A percentile compares a stretch with the other conserved stretches of the same genome.
These are phyloP conservation scores for Mucor racemosus DNA, from an alignment of 371 early-diverging fungal species.

Conservation along the genomic window DNA sequence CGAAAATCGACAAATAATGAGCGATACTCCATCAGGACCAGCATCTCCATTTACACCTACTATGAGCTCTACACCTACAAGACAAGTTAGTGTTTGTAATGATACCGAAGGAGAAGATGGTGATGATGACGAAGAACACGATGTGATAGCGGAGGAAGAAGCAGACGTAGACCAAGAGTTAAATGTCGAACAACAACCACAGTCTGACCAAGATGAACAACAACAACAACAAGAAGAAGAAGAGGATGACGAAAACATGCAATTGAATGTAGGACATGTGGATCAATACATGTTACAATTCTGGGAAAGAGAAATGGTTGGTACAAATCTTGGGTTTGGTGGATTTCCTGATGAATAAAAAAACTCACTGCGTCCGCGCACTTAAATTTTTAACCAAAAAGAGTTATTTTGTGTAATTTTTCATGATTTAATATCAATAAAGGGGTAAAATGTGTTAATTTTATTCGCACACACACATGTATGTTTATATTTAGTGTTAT, in stretches of 20 bases:
- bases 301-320: constrained; percentile 64
- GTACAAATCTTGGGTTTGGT: constrained; percentile 66
- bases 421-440: neutral
- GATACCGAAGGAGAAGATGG: neutral
- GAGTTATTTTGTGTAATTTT: neutral
- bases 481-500: neutral
- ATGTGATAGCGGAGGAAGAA: neutral
- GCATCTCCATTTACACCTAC: constrained; percentile 1
- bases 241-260: constrained; percentile 39
- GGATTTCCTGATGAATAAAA: constrained; percentile 30
- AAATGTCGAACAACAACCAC: neutral
- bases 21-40: neutral
- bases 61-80: neutral
- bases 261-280: constrained; percentile 62
- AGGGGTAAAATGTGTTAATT: neutral
- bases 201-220: neutral
- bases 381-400: constrained; percentile 6
- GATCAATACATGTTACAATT: constrained; percentile 77
- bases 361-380: constrained; percentile 25
- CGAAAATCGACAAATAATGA: constrained; percentile 33
- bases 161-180: neutral
- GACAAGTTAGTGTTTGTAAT: neutral
- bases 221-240: constrained; percentile 16
- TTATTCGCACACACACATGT: neutral
- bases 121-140: neutral